A percentile compares a stretch with the other conserved stretches of the same genome.
Conservation (phyloP, 306 rosid genomes). For the Trichosanthes cucumerina region DNA sequence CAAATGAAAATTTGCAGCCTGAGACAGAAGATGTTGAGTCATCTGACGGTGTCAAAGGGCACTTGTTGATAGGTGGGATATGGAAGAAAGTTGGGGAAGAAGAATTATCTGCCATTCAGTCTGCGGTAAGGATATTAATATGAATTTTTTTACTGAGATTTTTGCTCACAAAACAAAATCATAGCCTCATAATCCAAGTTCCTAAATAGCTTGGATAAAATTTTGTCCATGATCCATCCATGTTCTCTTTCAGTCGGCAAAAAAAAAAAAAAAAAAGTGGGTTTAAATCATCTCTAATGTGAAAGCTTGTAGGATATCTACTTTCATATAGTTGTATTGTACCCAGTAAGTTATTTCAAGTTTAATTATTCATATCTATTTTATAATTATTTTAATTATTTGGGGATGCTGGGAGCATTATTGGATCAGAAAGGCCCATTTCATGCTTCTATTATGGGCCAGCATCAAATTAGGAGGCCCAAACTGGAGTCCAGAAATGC, state of each 20-base stretch:
- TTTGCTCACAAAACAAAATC: neutral
- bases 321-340: neutral
- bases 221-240: neutral
- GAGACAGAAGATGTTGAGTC: slow-evolving; percentile 11
- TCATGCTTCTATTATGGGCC: neutral
- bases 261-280: too few relatives aligned
- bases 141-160: slow-evolving; percentile 12
- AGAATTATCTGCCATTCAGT: slow-evolving; percentile 42
- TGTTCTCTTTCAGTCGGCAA: neutral
- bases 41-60: slow-evolving; percentile 23
- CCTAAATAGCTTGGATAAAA: neutral
- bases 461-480: neutral
- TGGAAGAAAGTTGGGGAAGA: slow-evolving; percentile 52
- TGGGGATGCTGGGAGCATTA: neutral
- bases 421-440: neutral
- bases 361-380: neutral
- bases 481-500: neutral
- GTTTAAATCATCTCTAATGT: neutral
- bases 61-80: slow-evolving; percentile 47
- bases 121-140: slow-evolving; percentile 50
- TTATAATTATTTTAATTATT: neutral
- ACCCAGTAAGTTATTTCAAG: neutral
- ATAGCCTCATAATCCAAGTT: neutral
- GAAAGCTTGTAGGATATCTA: neutral
- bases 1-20: slow-evolving; percentile 17